phyloP scores from a whole-genome alignment of 768 basidiomycete species.

The Suillus lakei region DNA sequence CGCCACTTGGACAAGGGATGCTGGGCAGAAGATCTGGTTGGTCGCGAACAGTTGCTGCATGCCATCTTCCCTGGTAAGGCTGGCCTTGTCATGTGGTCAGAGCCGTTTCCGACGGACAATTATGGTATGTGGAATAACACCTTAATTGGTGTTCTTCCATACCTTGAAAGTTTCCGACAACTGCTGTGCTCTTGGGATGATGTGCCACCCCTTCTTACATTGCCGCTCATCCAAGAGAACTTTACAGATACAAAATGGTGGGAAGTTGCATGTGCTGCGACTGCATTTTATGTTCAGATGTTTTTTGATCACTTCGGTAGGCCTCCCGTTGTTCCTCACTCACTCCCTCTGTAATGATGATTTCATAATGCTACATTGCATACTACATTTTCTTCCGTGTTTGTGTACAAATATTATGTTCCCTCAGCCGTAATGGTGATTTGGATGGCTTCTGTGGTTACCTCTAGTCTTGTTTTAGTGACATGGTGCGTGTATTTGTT shows the following conservation, averaged over 20 bases:
- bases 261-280: not conserved
- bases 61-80: not conserved
- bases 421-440: too few species aligned
- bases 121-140: too few species aligned
- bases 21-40: slow-evolving; percentile 1
- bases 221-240: not conserved
- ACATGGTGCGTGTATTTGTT: too few species aligned
- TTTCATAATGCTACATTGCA: not conserved
- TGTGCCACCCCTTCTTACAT: not conserved
- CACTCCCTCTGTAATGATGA: not conserved
- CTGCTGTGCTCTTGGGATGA: slow-evolving; percentile 4
- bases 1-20: slow-evolving; percentile 16
- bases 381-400: too few species aligned
- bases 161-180: not conserved
- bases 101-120: not conserved
- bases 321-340: slow-evolving; percentile 5
- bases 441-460: too few species aligned
- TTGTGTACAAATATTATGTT: too few species aligned
- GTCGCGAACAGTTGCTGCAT: not conserved
- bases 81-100: not conserved
- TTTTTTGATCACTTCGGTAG: slow-evolving; percentile 10
- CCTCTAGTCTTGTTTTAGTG: too few species aligned
- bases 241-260: too few species aligned
- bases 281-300: slow-evolving; percentile 4
- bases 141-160: not conserved